phyloP scores from a whole-genome alignment of 495 filamentous ascomycete genomes.

The Bacidia gigantensis region DNA sequence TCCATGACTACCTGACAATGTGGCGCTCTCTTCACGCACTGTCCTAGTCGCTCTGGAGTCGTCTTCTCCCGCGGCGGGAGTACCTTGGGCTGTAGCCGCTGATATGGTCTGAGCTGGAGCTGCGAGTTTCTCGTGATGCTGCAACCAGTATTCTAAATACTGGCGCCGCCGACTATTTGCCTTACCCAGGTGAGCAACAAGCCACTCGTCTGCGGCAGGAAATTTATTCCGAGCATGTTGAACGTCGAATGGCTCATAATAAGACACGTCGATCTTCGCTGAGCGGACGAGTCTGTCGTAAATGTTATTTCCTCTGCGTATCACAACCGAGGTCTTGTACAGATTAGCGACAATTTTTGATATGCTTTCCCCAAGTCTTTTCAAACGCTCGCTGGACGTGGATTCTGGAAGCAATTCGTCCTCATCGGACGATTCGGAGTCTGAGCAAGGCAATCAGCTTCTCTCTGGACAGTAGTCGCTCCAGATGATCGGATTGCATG shows the following conservation, averaged over 20 bases:
- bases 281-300: constrained; percentile 13
- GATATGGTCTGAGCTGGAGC: background rate
- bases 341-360: background rate
- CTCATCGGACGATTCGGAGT: too few relatives aligned
- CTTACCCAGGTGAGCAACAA: constrained; percentile 25
- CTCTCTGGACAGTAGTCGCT: too few relatives aligned
- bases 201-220: constrained; percentile 6
- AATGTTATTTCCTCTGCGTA: constrained; percentile 19
- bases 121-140: constrained; percentile 25
- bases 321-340: constrained; percentile 1
- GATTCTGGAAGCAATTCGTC: too few relatives aligned
- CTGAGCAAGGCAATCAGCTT: too few relatives aligned
- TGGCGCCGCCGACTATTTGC: constrained; percentile 28
- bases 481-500: too few relatives aligned
- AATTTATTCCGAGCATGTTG: constrained; percentile 12
- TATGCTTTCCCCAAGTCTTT: background rate
- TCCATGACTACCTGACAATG: background rate
- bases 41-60: background rate
- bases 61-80: background rate
- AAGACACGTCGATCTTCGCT: background rate
- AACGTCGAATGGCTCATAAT: background rate
- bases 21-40: too few relatives aligned
- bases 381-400: too few relatives aligned
- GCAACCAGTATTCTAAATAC: constrained; percentile 28
- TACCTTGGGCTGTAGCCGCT: background rate